Conservation (phyloP, 1,284 basidiomycete genomes). For the Cutaneotrichosporon sp. region DNA sequence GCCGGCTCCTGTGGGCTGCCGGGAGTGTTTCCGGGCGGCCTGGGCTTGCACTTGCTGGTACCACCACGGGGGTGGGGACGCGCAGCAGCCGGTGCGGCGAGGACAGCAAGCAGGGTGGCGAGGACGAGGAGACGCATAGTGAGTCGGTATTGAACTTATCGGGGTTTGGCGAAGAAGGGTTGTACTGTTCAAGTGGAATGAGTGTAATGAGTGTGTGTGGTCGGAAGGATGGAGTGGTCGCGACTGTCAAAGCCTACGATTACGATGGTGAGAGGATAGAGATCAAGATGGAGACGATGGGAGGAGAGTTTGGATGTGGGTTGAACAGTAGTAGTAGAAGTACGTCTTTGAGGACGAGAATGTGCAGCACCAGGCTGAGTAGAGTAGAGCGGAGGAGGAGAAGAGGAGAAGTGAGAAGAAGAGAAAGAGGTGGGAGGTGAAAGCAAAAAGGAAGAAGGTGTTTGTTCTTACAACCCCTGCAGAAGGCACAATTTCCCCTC, state of each 20-base stretch:
- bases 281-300: neutral
- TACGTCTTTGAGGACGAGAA: too few species aligned
- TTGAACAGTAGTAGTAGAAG: too few species aligned
- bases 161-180: neutral
- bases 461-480: too few species aligned
- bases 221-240: neutral
- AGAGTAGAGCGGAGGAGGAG: neutral
- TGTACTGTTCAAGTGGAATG: neutral
- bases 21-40: too few species aligned
- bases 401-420: too few species aligned
- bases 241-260: slow-evolving; percentile 2
- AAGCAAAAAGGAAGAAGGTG: too few species aligned
- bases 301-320: too few species aligned
- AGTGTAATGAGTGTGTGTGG: neutral
- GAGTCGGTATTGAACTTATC: too few species aligned
- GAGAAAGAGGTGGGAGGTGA: too few species aligned
- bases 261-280: neutral
- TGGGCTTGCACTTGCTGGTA: slow-evolving; percentile 6
- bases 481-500: too few species aligned
- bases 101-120: slow-evolving; percentile 6
- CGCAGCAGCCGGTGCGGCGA: slow-evolving; percentile 6
- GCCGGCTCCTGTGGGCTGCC: slow-evolving; percentile 26
- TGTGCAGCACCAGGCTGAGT: neutral
- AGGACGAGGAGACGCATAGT: slow-evolving; percentile 13
- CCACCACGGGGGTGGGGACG: neutral